These are phyloP conservation scores for Acanthamoeba castellanii DNA, from an alignment of 208 protist genomes.

Conservation along the genomic window DNA sequence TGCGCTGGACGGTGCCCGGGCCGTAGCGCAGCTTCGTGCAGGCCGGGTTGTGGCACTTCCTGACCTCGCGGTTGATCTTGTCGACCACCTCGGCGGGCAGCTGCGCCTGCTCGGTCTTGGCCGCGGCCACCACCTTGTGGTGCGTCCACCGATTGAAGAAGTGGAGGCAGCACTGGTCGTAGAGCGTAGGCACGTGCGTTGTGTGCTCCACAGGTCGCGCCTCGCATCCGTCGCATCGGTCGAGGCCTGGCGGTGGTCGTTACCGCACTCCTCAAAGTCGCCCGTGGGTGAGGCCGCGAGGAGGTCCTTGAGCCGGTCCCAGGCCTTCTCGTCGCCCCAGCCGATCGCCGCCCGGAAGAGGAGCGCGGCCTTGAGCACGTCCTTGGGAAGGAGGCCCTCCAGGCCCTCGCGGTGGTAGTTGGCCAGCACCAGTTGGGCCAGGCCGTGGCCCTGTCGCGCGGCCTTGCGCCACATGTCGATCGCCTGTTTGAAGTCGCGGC, in stretches of 20 bases:
- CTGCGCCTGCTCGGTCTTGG: not conserved
- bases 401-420: constrained; percentile 72
- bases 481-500: constrained; percentile 63
- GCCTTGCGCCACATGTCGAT: constrained; percentile 56
- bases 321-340: constrained; percentile 63
- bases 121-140: not conserved
- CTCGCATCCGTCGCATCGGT: not conserved
- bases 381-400: not conserved
- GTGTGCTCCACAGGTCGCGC: not conserved
- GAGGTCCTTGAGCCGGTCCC: constrained; percentile 5
- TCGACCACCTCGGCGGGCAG: constrained; percentile 49
- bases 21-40: constrained; percentile 24
- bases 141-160: constrained; percentile 3
- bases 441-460: constrained; percentile 75
- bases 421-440: constrained; percentile 72
- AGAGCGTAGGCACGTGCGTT: not conserved
- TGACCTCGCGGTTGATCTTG: not conserved
- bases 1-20: constrained; percentile 12
- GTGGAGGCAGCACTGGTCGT: constrained; percentile 40
- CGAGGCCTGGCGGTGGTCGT: too few species aligned
- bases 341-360: constrained; percentile 16
- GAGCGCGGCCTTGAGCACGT: constrained; percentile 1
- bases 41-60: constrained; percentile 24
- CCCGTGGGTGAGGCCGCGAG: not conserved
- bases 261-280: not conserved